phyloP scores from a whole-genome alignment of 2,329 filamentous ascomycete genomes.

The Botrytis hyacinthi region DNA sequence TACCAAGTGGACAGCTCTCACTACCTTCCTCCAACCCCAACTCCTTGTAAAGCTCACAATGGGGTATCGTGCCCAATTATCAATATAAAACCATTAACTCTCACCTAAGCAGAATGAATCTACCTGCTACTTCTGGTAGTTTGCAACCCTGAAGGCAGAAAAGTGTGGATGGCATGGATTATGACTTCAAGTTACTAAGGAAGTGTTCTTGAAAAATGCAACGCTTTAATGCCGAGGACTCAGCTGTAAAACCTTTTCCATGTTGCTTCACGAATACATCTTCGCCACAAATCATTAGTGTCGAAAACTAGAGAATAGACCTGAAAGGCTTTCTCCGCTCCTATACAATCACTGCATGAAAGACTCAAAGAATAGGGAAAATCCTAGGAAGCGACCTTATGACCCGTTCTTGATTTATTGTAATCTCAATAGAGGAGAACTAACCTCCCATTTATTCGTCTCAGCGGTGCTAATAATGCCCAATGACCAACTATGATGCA shows the following conservation, averaged over 20 bases:
- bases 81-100: neutral
- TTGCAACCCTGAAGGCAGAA: neutral
- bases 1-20: conserved; percentile 15
- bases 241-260: neutral
- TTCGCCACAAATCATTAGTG: conserved; percentile 4
- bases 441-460: neutral
- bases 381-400: conserved; percentile 11
- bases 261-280: neutral
- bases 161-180: neutral
- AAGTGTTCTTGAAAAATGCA: neutral
- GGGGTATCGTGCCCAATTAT: neutral
- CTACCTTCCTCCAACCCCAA: neutral
- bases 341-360: neutral
- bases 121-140: neutral
- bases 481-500: conserved; percentile 11
- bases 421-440: neutral
- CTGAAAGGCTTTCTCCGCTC: neutral
- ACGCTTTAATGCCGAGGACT: neutral
- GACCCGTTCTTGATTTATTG: neutral
- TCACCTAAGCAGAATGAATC: conserved; percentile 2
- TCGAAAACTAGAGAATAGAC: conserved; percentile 6
- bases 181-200: neutral
- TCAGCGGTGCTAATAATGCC: neutral
- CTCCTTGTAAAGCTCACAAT: conserved; percentile 3
- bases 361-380: neutral